Base-by-base conservation (phyloP, 805 yeast species). In the Wickerhamiella azyma region DNA sequence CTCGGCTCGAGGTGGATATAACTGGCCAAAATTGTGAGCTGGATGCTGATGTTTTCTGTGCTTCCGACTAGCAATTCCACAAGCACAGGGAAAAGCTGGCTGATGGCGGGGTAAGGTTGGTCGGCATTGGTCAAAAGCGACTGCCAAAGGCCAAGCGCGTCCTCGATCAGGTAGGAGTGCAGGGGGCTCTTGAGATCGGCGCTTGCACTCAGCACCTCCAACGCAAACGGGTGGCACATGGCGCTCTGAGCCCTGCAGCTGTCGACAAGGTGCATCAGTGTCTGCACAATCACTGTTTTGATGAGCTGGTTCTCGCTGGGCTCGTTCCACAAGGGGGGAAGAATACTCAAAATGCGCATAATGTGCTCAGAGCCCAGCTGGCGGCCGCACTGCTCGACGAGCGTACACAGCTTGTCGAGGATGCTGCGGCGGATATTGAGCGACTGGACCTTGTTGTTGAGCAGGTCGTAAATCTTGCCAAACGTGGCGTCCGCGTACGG, bases 81-180 rank as follows among this genome's bases (percentile, higher is more conserved):
- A 26, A 80, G 61, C 51, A 75, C 63, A 8, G 73, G 74, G 51
- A 81, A 70, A 14, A 72, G 37, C 5, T 47, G 29, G 7, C 37
- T 40, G 10, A 55, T 41, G 8, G 26, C 44, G 5, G 35, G 40
- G 16, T 40, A 64, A 2, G 66, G 52, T 1, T 54, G 36, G 1
- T 89, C 84, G 45, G 73, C 72, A 50, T 77, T 76, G 49, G 76
- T 82, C 42, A 85, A 59, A 6, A 83, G 59, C 0, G 80, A 67
- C 14, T 74, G 66, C 94, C 95, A 85, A 35, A 88, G 68, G 47
- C 81, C 94, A 55, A 74, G 77, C 0, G 92, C 95, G 61, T 86
- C 96, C 56, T 86, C 96, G 11, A 80, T 69, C 9, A 86, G 60
- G 41, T 83, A 66, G 1, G 72, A 62, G 48, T 75, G 72, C 37